phyloP scores from a whole-genome alignment of 345 rosid genomes.

The Mercurialis annua region DNA sequence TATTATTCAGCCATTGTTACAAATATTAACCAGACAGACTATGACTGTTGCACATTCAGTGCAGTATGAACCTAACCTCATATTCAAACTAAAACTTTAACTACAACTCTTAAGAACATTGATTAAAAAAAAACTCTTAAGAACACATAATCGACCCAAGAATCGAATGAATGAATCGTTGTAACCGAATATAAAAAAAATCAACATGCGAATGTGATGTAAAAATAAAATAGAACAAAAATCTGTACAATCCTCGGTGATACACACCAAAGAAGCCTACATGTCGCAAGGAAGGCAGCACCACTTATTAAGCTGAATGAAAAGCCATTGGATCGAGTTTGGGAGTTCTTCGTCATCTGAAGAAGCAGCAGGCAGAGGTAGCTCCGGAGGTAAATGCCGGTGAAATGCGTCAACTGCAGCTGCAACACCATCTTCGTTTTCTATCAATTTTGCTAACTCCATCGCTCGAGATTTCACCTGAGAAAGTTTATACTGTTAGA shows the following conservation, averaged over 20 bases:
- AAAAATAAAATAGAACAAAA: not conserved
- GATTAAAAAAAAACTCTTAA: too few relatives aligned
- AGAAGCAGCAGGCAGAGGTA: slow-evolving; percentile 47
- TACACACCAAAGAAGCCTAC: slow-evolving; percentile 19
- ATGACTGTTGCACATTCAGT: not conserved
- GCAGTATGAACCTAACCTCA: not conserved
- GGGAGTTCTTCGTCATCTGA: slow-evolving; percentile 46
- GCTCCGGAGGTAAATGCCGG: slow-evolving; percentile 67
- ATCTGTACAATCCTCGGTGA: slow-evolving; percentile 21
- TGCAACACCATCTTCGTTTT: slow-evolving; percentile 92
- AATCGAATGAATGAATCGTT: slow-evolving; percentile 46
- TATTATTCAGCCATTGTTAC: slow-evolving; percentile 3
- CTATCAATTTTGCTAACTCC: slow-evolving; percentile 70
- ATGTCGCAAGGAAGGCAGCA: slow-evolving; percentile 60
- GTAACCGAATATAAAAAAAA: slow-evolving; percentile 1
- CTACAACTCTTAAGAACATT: not conserved
- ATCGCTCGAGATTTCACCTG: slow-evolving; percentile 75
- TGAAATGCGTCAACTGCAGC: slow-evolving; percentile 91
- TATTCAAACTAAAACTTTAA: not conserved
- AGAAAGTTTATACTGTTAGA: not conserved
- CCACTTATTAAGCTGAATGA: slow-evolving; percentile 55
- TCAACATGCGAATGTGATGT: slow-evolving; percentile 4
- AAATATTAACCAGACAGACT: slow-evolving; percentile 13
- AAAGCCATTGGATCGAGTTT: slow-evolving; percentile 59
- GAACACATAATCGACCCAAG: not conserved